Conservation (phyloP, 2,329 filamentous ascomycete genomes). For the Pseudocercospora crystallina region DNA sequence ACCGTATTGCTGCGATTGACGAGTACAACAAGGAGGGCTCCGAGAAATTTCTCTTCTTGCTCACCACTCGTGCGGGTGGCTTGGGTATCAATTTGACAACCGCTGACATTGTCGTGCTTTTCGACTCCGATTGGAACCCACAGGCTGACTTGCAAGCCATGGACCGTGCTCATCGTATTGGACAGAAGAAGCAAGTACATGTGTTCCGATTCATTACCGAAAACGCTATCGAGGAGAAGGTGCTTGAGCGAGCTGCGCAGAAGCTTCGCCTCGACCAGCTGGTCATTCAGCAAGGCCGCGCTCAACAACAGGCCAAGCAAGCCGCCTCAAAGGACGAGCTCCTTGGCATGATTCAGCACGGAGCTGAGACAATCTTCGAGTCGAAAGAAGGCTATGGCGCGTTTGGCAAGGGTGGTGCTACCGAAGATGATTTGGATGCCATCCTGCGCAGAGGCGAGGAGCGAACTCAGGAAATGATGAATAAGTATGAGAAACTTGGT, state of each 20-base stretch:
- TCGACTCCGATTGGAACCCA: constrained; percentile 98
- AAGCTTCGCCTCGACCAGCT: constrained; percentile 95
- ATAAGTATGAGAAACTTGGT: constrained; percentile 93
- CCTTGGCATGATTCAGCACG: constrained; percentile 97
- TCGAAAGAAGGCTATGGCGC: constrained; percentile 65
- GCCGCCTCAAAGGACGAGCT: constrained; percentile 95
- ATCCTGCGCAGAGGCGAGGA: constrained; percentile 85
- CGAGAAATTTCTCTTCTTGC: constrained; percentile 93
- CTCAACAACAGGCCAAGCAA: constrained; percentile 85
- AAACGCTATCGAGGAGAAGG: constrained; percentile 97
- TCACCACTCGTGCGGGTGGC: constrained; percentile 93
- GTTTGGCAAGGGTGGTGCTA: constrained; percentile 59
- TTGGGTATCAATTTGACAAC: constrained; percentile 94
- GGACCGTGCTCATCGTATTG: constrained; percentile 97
- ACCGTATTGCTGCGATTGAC: constrained; percentile 95
- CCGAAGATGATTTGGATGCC: constrained; percentile 83
- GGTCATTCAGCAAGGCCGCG: constrained; percentile 95
- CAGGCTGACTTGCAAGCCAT: constrained; percentile 98
- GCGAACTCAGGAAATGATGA: constrained; percentile 84
- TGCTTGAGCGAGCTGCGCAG: constrained; percentile 91
- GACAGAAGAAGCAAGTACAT: constrained; percentile 95
- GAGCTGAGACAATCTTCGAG: constrained; percentile 90
- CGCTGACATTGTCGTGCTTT: constrained; percentile 93
- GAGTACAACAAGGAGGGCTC: constrained; percentile 96
- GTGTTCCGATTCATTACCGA: constrained; percentile 98